Base-by-base conservation (phyloP, 2,329 filamentous ascomycete species). In the Aspergillus fijiensis region DNA sequence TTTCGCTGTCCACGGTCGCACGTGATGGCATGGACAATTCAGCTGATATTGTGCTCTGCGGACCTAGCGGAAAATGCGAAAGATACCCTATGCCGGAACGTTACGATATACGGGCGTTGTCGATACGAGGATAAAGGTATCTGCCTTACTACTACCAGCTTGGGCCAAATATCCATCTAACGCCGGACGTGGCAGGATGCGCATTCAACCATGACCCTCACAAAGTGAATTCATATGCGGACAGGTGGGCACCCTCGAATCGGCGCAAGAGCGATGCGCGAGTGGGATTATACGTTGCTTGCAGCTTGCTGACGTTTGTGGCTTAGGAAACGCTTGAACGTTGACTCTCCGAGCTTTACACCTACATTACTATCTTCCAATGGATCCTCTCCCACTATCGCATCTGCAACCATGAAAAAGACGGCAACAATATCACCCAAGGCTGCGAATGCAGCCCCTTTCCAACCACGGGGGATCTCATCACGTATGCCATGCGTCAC, bases 291-390 rank as follows among this genome's bases (percentile, higher is more conserved):
- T 23, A 27, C 47, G 14, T 59, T 45, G 54, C 31, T 27, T 47
- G 42, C 58, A 35, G 63, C 68, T 73, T 33, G 73, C 69, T 50
- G 51, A 27, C 12, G 1, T 27, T 55, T 57, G 59, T 57, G 57
- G 68, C 65, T 59, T 65, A 77, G 91, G 77, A 95, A 92, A 76
- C 82, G 89, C 29, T 83, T 99, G 67, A 99, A 96, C 76, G 95
- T 96, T 71, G 95, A 98, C 71, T 98, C 95, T 9, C 94, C 95
- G 12, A 91, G 94, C 51, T 99, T 99, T 75, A 97, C 92, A 0
- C 94, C 94, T 42, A 79, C 85, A 14, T 56, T 74, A 29, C 60
- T 76, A 16, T 71, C 75, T 35, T 69, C 72, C 33, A 78, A 78
- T 56, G 76, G 76, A 39, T 72, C 72, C 2, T 72, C 72, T 12